These are phyloP conservation scores for Thinopyrum elongatum DNA, from an alignment of 176 grass and related monocot genomes.

Conservation along the genomic window DNA sequence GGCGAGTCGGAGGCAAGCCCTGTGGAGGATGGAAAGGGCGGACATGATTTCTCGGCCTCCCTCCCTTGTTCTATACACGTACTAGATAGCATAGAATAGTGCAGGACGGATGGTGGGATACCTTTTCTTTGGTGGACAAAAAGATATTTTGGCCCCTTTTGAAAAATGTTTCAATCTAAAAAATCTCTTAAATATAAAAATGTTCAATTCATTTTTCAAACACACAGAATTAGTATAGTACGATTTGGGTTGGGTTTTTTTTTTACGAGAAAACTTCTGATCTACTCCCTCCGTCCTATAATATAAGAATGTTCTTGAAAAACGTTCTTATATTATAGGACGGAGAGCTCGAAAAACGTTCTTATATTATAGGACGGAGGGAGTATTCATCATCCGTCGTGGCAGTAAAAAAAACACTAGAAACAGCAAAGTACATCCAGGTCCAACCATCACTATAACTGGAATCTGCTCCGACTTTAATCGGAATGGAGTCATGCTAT, in stretches of 20 bases:
- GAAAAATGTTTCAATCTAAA: background rate
- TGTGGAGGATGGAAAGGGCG: constrained; percentile 55
- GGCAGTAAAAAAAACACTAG: no score
- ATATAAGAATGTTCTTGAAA: no score
- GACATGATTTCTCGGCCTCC: constrained; percentile 43
- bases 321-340: no score
- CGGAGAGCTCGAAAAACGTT: no score
- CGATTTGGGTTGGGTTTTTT: background rate
- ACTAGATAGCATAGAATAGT: constrained; percentile 34
- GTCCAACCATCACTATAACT: no score
- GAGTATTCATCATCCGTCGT: no score
- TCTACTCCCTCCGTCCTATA: no score
- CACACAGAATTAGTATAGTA: background rate
- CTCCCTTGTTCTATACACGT: constrained; percentile 27
- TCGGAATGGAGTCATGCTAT: constrained; percentile 24
- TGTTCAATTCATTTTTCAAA: background rate
- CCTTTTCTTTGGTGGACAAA: background rate
- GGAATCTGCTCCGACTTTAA: background rate
- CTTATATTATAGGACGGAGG: no score
- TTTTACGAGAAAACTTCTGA: no score
- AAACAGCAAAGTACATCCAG: no score
- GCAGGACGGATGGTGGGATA: background rate
- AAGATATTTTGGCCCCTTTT: constrained; percentile 23
- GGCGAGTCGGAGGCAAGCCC: constrained; percentile 55
- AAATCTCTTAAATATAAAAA: no score